Evolutionary conservation across 78 protist genomes (phyloP).

Genomic region (Mantamonas sphyraenae): DNA sequence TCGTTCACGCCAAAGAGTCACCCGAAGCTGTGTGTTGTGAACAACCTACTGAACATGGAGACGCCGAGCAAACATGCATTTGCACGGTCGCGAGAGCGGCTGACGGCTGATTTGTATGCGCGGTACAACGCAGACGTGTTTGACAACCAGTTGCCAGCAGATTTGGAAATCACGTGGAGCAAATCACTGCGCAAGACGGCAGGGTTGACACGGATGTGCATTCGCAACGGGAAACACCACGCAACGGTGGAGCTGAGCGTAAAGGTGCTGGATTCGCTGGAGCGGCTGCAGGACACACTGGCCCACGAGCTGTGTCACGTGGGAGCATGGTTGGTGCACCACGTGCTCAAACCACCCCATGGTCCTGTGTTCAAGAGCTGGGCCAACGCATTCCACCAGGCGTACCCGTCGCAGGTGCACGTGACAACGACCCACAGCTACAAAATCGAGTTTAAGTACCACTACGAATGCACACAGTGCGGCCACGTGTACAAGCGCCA

Average conservation of each 20-base stretch:
- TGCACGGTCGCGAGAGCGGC: neutral
- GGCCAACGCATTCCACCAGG: neutral
- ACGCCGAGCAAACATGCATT: too few species aligned
- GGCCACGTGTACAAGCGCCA: neutral
- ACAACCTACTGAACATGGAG: too few species aligned
- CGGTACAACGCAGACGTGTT: neutral
- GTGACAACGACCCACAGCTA: slow-evolving; percentile 6
- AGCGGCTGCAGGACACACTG: neutral
- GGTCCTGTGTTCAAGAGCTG: neutral
- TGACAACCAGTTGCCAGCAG: slow-evolving; percentile 2
- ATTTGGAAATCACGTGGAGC: slow-evolving; percentile 1
- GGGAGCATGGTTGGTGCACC: neutral
- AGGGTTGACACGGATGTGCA: neutral
- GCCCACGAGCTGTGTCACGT: slow-evolving; percentile 22
- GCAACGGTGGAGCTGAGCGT: neutral
- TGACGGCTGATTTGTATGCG: neutral
- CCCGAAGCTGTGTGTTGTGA: too few species aligned
- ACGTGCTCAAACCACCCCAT: neutral
- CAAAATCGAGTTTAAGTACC: slow-evolving; percentile 1
- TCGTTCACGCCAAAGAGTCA: too few species aligned
- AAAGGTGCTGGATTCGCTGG: neutral
- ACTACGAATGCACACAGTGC: neutral
- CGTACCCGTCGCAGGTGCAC: neutral
- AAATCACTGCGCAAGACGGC: neutral
- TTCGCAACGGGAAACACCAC: neutral